These are phyloP conservation scores for Rhododendron molle DNA, from an alignment of 148 eudicot species.

Conservation along the genomic window DNA sequence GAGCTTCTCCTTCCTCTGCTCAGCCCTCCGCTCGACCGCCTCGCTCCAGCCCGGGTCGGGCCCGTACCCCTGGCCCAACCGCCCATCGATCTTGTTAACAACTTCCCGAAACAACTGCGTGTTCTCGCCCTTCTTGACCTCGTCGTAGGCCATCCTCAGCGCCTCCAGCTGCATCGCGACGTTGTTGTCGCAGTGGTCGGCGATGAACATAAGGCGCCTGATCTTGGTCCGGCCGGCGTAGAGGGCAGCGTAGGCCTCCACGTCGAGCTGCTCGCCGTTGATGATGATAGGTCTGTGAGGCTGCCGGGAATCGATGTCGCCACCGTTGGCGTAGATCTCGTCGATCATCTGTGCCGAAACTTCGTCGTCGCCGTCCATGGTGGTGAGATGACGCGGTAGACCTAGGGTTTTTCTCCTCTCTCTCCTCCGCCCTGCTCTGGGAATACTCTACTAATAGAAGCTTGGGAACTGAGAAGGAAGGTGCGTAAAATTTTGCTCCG, in stretches of 20 bases:
- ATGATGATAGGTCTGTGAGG: constrained; percentile 52
- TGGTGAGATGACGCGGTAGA: background rate
- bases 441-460: background rate
- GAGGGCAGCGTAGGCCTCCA: constrained; percentile 77
- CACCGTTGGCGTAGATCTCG: constrained; percentile 49
- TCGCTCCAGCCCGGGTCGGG: constrained; percentile 58
- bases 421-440: background rate
- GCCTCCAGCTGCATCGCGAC: constrained; percentile 61
- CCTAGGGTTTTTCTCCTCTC: constrained; percentile 8
- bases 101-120: constrained; percentile 65
- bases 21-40: constrained; percentile 64
- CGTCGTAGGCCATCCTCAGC: constrained; percentile 83
- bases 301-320: constrained; percentile 11
- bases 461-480: too few relatives aligned
- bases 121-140: constrained; percentile 80
- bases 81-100: constrained; percentile 54
- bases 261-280: constrained; percentile 75
- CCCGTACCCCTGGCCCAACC: constrained; percentile 51
- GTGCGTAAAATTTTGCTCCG: background rate
- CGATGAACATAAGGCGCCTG: constrained; percentile 70
- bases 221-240: constrained; percentile 84
- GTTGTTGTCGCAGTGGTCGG: constrained; percentile 43
- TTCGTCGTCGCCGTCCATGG: constrained; percentile 48
- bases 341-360: constrained; percentile 32
- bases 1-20: constrained; percentile 74